Evolutionary conservation across 78 protist genomes (phyloP).

Genomic region (Reticulomyxa filosa): DNA sequence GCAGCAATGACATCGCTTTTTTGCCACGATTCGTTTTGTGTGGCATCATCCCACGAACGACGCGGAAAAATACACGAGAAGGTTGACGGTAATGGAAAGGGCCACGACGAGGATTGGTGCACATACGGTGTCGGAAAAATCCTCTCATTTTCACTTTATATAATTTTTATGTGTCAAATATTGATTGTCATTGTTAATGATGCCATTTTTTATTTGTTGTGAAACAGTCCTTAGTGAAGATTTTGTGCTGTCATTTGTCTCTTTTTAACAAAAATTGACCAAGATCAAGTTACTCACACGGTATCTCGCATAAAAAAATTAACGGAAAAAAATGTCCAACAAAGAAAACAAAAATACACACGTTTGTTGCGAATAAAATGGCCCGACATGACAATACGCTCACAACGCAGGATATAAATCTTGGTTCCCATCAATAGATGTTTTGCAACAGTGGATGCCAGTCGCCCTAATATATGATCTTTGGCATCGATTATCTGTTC

Average conservation of each 20-base stretch:
- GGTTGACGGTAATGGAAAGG: conserved; percentile 85
- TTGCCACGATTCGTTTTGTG: conserved; percentile 91
- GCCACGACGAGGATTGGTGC: conserved; percentile 88
- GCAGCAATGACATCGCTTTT: conserved; percentile 68
- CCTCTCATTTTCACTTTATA: conserved; percentile 49
- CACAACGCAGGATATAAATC: conserved; percentile 76
- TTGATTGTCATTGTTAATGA: too few species aligned
- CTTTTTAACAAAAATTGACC: too few species aligned
- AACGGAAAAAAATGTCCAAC: too few species aligned
- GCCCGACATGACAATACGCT: conserved; percentile 76
- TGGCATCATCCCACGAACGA: conserved; percentile 95
- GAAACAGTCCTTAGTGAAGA: too few species aligned
- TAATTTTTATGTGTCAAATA: too few species aligned
- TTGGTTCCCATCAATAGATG: conserved; percentile 75
- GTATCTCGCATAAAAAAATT: too few species aligned
- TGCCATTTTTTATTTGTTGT: too few species aligned
- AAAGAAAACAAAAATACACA: too few species aligned
- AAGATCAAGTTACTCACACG: too few species aligned
- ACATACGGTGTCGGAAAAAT: conserved; percentile 49
- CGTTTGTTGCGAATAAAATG: conserved; percentile 67
- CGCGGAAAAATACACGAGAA: conserved; percentile 63
- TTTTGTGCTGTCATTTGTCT: too few species aligned
- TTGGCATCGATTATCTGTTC: conserved; percentile 75
- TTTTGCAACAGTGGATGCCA: conserved; percentile 88
- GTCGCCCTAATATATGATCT: conserved; percentile 92